phyloP scores from a whole-genome alignment of 2,329 filamentous ascomycete genomes.

The Trichoderma sp. region DNA sequence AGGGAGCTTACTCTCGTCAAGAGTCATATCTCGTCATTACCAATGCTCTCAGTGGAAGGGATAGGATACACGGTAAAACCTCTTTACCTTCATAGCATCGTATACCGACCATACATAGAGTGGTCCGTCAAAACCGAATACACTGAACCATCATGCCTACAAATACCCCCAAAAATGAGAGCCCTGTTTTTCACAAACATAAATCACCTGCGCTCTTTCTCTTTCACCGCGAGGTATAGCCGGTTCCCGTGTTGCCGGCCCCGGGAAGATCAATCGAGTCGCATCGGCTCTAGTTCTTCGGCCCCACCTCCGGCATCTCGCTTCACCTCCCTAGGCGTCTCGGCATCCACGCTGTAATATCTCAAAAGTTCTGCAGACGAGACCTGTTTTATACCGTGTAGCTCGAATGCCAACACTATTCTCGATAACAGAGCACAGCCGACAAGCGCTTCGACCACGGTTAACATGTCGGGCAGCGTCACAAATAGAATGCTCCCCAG shows the following conservation, averaged over 20 bases:
- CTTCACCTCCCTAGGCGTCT: no score
- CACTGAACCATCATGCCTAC: no score
- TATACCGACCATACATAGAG: background rate
- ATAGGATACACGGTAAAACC: background rate
- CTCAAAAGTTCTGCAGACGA: no score
- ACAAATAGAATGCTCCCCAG: background rate
- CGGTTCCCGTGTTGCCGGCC: background rate
- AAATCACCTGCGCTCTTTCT: background rate
- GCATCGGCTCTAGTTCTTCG: background rate
- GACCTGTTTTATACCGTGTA: no score
- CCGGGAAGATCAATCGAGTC: background rate
- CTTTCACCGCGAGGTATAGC: background rate
- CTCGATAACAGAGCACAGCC: background rate
- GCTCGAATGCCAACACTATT: background rate
- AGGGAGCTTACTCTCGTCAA: background rate
- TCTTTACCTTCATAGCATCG: background rate
- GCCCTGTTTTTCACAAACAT: background rate
- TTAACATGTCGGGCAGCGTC: background rate
- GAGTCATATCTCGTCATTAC: background rate
- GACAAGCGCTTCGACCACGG: background rate
- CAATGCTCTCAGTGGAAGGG: background rate
- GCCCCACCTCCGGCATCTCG: background rate
- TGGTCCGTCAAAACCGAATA: no score
- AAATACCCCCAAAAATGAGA: background rate
- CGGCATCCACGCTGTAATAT: no score